A percentile compares a stretch with the other conserved stretches of the same genome.
Conservation (phyloP, 805 yeast species). For the Ogataea nonfermentans region DNA sequence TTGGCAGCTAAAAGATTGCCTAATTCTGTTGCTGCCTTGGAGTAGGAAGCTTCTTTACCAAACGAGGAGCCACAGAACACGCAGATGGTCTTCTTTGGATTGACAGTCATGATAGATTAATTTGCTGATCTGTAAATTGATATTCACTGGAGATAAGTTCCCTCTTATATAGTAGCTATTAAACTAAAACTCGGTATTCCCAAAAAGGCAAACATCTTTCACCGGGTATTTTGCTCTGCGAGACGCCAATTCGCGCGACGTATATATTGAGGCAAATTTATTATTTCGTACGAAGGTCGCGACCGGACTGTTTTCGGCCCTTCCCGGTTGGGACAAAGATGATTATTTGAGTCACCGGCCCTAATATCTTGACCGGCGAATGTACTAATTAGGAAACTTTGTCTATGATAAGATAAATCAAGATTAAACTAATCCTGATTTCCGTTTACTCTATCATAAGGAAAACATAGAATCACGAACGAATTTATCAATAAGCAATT, state of each 20-base stretch:
- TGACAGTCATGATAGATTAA: conserved; percentile 11
- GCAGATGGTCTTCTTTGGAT: conserved; percentile 50
- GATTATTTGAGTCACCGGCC: conserved; percentile 1
- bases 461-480: conserved; percentile 8
- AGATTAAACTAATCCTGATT: too few relatives aligned
- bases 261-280: background rate
- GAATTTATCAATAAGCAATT: conserved; percentile 31
- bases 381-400: conserved; percentile 6
- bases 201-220: conserved; percentile 6
- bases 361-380: conserved; percentile 1
- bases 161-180: conserved; percentile 2
- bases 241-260: conserved; percentile 7
- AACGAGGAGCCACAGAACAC: conserved; percentile 81
- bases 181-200: conserved; percentile 3
- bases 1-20: conserved; percentile 55
- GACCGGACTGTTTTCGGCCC: conserved; percentile 11
- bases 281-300: background rate
- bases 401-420: conserved; percentile 2
- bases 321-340: conserved; percentile 8
- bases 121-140: background rate
- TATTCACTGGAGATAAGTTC: background rate
- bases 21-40: conserved; percentile 51
- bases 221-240: conserved; percentile 6
- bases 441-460: too few relatives aligned
- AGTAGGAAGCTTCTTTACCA: conserved; percentile 51